Evolutionary conservation across 2,329 filamentous ascomycete genomes (phyloP), one percentile per base, ranked within the genome.

Genomic region (Lachnellula suecica): DNA sequence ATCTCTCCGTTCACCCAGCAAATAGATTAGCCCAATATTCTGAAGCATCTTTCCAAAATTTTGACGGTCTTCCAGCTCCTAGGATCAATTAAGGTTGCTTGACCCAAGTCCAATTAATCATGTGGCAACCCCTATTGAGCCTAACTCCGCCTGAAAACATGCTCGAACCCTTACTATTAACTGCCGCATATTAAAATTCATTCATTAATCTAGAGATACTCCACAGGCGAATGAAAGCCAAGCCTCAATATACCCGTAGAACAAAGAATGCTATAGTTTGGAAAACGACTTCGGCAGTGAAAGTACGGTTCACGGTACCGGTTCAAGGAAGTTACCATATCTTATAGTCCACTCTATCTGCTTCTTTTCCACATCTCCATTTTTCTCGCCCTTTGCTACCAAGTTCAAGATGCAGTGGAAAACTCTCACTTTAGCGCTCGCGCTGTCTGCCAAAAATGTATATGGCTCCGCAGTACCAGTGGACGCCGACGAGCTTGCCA

Each of bases 371-470:
- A 19, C 8, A 11, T 29, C 8, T 44, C 15, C 4, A 10, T 9
- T 20, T 31, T 22, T 31, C 42, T 44, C 23, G 17, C 10, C 6
- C 11, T 11, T 31, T 27, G 44, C 9, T 20, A 46, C 23, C 25
- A 22, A 48, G 31, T 13, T n/a, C 41, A 40, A 38, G 7, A 45
- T 50, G 48, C 13, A 29, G 17, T 45, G 29, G 40, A 50, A 44
- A 24, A 11, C 4, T 23, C 20, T 50, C 10, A 22, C 48, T 24
- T 7, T 50, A 7, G 41, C 15, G 5, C 42, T 50, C n/a, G 41
- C 31, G 41, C 20, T 45, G n/a, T 44, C 31, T 8, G 48, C 41
- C 3, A 20, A 20, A 23, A 20, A 34, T 24, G 42, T 43, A 20
- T 38, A 44, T 40, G 48, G 41, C 13, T 40, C 42, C 20, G 27